Base-by-base conservation (phyloP, 2,329 filamentous ascomycete genomes). In the Venturia pyrina region DNA sequence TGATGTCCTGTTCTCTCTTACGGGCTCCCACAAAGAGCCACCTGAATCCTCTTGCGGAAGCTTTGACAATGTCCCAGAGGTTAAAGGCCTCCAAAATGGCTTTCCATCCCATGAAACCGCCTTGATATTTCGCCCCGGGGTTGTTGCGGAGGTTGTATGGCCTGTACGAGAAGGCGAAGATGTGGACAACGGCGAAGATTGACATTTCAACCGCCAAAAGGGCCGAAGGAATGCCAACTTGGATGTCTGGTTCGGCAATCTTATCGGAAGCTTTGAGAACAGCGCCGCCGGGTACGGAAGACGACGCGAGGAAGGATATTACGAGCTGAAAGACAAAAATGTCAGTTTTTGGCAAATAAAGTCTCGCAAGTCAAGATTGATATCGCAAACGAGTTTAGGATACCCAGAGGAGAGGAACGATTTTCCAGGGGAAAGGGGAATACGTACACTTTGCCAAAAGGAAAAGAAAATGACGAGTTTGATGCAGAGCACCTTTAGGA, bases 381-480 rank as follows among this genome's bases (percentile, higher is more conserved):
- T 40, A 40, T 40, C 11, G 6, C 5, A 40, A 40, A 40, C 37
- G 37, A 40, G 37, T 40, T 40, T 40, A 40, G 37, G 37, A 40
- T 7, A 40, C 5, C 7, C 37, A 11, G 1, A 40, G 7, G 7
- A 40, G 37, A 11, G 7, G 2, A 40, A 40, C 7, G 37, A 40
- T 7, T 40, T 48, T 43, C 8, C 1, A 63, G 5, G 17, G 5
- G 44, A 15, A 21, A 15, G 13, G 11, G 11, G 17, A 17, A 68
- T 24, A 68, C 78, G 69, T 71, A 82, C 80, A 41, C 79, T 81
- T 73, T 96, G 91, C 91, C 91, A 96, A 76, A 96, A 96, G 44
- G 88, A 92, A 70, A 96, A 83, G 80, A 96, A 96, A 72, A 96
- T 91, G 72, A 96, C 91, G 37, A 96, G 82, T 77, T 96, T 96